Evolutionary conservation across 2,329 filamentous ascomycete species (phyloP).

Genomic region (Colletotrichum sojae): DNA sequence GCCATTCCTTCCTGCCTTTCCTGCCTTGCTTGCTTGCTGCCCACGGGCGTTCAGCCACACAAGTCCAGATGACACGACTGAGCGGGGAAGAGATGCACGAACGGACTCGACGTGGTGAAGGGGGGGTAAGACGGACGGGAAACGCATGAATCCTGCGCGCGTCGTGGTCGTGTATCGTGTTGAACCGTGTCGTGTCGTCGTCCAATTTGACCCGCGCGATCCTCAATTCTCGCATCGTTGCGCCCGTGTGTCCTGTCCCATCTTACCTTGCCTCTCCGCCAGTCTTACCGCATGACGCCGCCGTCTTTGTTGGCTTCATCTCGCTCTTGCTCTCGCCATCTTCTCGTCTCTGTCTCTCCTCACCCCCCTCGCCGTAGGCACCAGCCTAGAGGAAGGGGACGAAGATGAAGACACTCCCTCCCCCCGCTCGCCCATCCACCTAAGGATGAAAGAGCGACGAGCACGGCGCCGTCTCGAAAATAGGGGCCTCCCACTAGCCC

Average conservation of each 20-base stretch:
- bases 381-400: too few species aligned
- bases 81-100: neutral
- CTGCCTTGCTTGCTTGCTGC: neutral
- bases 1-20: neutral
- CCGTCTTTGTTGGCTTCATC: conserved; percentile 9
- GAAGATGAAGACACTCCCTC: neutral
- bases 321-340: conserved; percentile 2
- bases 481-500: conserved; percentile 7
- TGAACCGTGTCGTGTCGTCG: neutral
- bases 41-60: neutral
- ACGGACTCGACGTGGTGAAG: neutral
- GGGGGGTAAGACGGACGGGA: neutral
- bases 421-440: neutral
- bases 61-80: conserved; percentile 15
- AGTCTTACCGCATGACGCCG: conserved; percentile 39
- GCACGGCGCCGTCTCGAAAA: conserved; percentile 26
- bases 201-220: neutral
- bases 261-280: conserved; percentile 9
- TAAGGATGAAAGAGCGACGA: conserved; percentile 3
- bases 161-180: conserved; percentile 8
- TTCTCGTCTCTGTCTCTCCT: neutral
- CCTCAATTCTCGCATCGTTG: neutral
- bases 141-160: conserved; percentile 15
- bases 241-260: neutral
- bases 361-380: neutral